Base-by-base conservation (phyloP, 2,329 filamentous ascomycete genomes). In the Ophiostoma ips region DNA sequence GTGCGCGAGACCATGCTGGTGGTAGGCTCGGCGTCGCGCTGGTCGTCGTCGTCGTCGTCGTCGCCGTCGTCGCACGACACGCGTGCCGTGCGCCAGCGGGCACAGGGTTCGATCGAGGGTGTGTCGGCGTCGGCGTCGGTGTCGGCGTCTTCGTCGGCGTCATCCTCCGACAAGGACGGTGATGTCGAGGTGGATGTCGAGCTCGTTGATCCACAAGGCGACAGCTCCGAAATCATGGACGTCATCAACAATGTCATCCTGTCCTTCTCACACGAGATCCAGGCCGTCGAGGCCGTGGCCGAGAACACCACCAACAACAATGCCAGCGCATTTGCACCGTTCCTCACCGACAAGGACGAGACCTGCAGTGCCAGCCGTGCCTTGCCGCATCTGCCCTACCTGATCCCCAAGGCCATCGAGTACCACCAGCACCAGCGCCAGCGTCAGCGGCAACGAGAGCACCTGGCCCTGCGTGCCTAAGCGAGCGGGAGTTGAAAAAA, bases 1-100 rank as follows among this genome's bases (percentile, higher is more conserved):
- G 58, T 68, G 30, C 56, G 62, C 53, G 63, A 68, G 58, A 63
- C 66, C 38, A 64, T 63, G 45, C 49, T 70, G 12, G 62, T 70
- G 28, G 55, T 67, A 37, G 53, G 52, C 46, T 34, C 33, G 33
- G 11, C 24, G 24, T 28, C 24, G 24, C 24, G 8, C 24, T n/a
- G 33, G 41, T 30, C 24, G 24, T 5, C 30, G 10, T 21, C 33
- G 43, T 2, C 28, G 12, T 16, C 15, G 24, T 12, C 43, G 18
- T 19, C 7, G 18, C 18, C 19, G 19, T 5, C 33, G 12, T 33
- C 41, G 11, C 33, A 52, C 30, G 53, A 55, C 18, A 46, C 46
- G 28, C 51, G 51, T 15, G 11, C 24, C 7, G 16, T 41, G 4
- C 53, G 52, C 15, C 52, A 49, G 37, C 49, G 37, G 30, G 43